These are phyloP conservation scores for Acacia pycnantha DNA, from an alignment of 331 rosid species.

Conservation along the genomic window DNA sequence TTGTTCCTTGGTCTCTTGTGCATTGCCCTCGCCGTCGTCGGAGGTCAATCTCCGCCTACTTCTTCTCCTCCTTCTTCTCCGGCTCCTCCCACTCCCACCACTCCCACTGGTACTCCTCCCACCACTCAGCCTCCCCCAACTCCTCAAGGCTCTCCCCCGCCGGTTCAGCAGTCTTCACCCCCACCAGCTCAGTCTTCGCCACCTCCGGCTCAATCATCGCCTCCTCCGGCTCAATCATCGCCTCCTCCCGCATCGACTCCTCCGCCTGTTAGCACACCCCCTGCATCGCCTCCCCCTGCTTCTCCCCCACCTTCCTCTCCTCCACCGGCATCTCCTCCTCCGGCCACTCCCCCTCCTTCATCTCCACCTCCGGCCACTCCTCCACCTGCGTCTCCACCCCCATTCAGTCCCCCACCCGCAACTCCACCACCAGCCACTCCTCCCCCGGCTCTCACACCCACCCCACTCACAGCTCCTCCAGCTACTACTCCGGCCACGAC, in stretches of 20 bases:
- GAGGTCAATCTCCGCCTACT: conserved; percentile 56
- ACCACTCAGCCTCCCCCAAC: background rate
- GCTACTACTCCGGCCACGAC: conserved; percentile 13
- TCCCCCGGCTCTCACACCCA: conserved; percentile 45
- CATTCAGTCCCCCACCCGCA: conserved; percentile 33
- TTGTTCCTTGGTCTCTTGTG: conserved; percentile 48
- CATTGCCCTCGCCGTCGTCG: conserved; percentile 49
- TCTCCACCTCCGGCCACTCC: conserved; percentile 31
- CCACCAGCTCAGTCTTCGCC: conserved; percentile 3
- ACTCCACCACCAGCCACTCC: conserved; percentile 39
- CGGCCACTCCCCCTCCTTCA: background rate
- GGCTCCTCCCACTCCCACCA: conserved; percentile 33
- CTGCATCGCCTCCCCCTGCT: conserved; percentile 37
- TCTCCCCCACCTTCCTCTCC: conserved; percentile 21
- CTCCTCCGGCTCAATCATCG: conserved; percentile 37
- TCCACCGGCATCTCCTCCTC: conserved; percentile 5
- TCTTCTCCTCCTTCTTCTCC: conserved; percentile 57
- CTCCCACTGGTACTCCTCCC: conserved; percentile 7
- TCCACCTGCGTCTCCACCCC: conserved; percentile 34
- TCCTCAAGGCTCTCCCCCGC: conserved; percentile 32
- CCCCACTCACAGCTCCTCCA: conserved; percentile 45
- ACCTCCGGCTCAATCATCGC: conserved; percentile 37
- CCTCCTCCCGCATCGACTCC: conserved; percentile 34
- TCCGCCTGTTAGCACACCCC: background rate
- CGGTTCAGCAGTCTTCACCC: conserved; percentile 35